Base-by-base conservation (phyloP, 208 protist genomes). In the Trichomonas vaginalis region DNA sequence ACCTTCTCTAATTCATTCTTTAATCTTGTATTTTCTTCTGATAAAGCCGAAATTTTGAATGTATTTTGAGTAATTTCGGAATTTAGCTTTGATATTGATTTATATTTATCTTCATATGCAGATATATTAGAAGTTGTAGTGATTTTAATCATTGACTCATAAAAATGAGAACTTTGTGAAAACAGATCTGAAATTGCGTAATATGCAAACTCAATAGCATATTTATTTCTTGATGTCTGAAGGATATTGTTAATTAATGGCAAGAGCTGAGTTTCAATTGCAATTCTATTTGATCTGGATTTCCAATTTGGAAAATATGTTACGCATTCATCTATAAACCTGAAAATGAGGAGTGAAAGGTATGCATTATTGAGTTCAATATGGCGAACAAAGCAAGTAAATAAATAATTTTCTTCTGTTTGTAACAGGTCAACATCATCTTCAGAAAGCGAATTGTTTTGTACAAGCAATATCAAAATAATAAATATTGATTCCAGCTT, bases 351-450 rank as follows among this genome's bases (percentile, higher is more conserved):
- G 0, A 92, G 14, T 51, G 86, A 92, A 2, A 92, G 4, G 56
- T 40, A 92, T 92, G 86, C 42, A 51, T 92, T 45, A 39, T 92
- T 92, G 27, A 48, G 35, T 51, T 92, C 86, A 56, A 92, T 92
- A 17, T 92, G 45, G 12, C 86, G 12, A 27, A 92, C 42, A 47
- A 92, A 92, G 23, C 14, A 35, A 35, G 86, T 92, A 32, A 92
- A 92, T 47, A 92, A 48, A 15, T 21, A n/a, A 21, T 47, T 45
- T 39, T 92, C 86, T 35, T 92, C 27, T 56, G 48, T 10, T 51
- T 17, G 17, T 56, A 92, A 51, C 39, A 51, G 17, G 0, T 35
- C 45, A 9, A 92, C 17, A 92, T 92, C 45, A 9, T 23, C 27
- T 21, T 92, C 32, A 12, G 42, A 27, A 51, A 27, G 40, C 39